phyloP scores from a whole-genome alignment of 352 stramenopile species.

The Pythium aphanidermatum region DNA sequence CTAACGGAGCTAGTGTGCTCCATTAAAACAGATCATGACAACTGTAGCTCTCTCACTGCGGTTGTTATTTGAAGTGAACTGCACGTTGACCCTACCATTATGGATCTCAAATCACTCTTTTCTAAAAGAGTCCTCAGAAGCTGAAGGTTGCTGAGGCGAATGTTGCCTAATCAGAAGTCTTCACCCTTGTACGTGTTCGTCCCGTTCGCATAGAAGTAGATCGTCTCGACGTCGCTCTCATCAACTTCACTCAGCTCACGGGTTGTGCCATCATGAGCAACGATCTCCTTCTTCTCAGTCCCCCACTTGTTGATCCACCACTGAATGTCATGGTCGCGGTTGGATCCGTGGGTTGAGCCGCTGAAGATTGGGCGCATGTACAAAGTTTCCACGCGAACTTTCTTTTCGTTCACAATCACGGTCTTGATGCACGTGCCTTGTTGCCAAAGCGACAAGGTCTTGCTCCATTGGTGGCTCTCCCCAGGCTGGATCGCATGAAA shows the following conservation, averaged over 20 bases:
- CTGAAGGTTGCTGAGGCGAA: too few species aligned
- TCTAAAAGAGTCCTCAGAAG: too few species aligned
- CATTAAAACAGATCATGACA: too few species aligned
- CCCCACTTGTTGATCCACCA: conserved; percentile 44
- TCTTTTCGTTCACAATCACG: conserved; percentile 29
- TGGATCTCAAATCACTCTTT: too few species aligned
- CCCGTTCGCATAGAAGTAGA: conserved; percentile 30
- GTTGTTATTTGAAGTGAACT: too few species aligned
- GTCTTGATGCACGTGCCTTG: conserved; percentile 39
- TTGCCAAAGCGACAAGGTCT: conserved; percentile 43
- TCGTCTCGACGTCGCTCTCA: background rate
- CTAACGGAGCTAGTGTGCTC: too few species aligned
- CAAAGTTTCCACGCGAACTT: conserved; percentile 30
- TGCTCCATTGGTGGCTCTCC: conserved; percentile 23
- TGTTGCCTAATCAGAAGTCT: too few species aligned
- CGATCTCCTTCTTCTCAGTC: conserved; percentile 21
- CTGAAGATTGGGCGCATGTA: conserved; percentile 59
- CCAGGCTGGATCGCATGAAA: conserved; percentile 29
- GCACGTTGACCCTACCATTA: too few species aligned
- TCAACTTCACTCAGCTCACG: background rate
- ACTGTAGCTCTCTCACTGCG: too few species aligned
- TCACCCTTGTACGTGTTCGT: conserved; percentile 16
- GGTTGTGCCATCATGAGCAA: background rate
- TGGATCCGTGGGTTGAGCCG: conserved; percentile 33
- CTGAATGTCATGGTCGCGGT: conserved; percentile 39